These are phyloP conservation scores for Ophiostoma piceae DNA, from an alignment of 2,329 filamentous ascomycete genomes.

Conservation along the genomic window DNA sequence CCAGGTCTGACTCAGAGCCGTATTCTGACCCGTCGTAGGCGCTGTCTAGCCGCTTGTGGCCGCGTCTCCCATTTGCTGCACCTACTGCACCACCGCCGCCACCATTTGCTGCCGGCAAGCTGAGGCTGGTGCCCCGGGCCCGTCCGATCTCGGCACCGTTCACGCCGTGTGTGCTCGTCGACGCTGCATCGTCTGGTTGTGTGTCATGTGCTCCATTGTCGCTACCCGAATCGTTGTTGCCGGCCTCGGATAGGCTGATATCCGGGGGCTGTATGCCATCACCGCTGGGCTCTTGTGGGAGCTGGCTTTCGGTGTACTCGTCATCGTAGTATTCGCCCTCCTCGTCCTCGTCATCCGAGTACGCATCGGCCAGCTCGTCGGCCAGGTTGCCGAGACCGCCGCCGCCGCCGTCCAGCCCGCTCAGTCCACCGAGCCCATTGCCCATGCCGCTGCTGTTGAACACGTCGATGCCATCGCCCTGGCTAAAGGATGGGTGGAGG, in stretches of 20 bases:
- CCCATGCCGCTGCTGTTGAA: conserved; percentile 31
- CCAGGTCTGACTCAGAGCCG: conserved; percentile 65
- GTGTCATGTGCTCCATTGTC: conserved; percentile 4
- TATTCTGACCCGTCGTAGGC: conserved; percentile 71
- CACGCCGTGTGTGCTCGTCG: conserved; percentile 20
- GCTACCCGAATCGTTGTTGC: conserved; percentile 30
- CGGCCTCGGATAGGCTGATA: conserved; percentile 34
- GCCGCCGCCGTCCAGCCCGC: conserved; percentile 35
- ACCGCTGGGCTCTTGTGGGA: not conserved
- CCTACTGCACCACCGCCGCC: conserved; percentile 33
- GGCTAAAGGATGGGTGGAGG: conserved; percentile 45
- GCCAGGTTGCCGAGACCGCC: conserved; percentile 71
- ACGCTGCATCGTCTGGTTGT: conserved; percentile 33
- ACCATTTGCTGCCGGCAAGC: conserved; percentile 41
- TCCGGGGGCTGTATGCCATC: conserved; percentile 30
- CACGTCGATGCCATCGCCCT: conserved; percentile 37
- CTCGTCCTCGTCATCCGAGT: conserved; percentile 59
- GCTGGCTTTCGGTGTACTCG: conserved; percentile 34
- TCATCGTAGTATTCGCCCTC: conserved; percentile 46
- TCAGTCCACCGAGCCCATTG: conserved; percentile 22
- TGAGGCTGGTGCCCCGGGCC: conserved; percentile 39
- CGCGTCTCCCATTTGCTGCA: conserved; percentile 26
- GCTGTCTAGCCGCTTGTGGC: conserved; percentile 49
- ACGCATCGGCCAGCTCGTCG: conserved; percentile 72
- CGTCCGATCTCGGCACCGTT: conserved; percentile 21